Evolutionary conservation across 139 green algal genomes (phyloP), one percentile per base, ranked within the genome.

Genomic region (Astrephomene gubernaculifera): DNA sequence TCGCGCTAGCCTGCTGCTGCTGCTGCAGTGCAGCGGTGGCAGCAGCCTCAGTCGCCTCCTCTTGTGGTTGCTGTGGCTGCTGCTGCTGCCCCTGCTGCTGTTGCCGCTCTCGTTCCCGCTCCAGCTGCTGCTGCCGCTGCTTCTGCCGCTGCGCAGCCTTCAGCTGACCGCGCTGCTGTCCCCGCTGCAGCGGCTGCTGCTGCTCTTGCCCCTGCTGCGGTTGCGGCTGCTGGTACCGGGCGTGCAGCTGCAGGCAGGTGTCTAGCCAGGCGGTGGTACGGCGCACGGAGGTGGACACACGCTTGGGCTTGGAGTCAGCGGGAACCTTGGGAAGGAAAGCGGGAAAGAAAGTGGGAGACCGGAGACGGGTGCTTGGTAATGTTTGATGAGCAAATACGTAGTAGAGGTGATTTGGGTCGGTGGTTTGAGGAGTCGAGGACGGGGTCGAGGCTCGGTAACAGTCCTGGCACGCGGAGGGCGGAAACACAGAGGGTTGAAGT

Each of bases 251-350:
- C 36, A 96, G 68, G 87, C 92, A 95, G 7, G 67, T 80, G 31
- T 90, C 69, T 39, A 95, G 81, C 94, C 94, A 96, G 81, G 52
- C 57, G 2, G 69, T 21, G 2, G 91, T 91, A n/a, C 91, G 86
- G 24, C 71, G 68, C 14, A 82, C 79, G 1, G 91, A 74, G 1
- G 84, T 57, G 41, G 60, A 43, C 2, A 81, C 69, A 1, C 91
- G 82, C 45, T 79, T 86, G 65, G 49, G 27, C 57, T 31, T 43
- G 24, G 79, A 24, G 65, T 86, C 79, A 0, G 79, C 65, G 6
- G 65, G n/a, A 9, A 86, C 67, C 79, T 86, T 17, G 27, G 21
- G 68, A 1, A 19, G 24, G 63, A 71, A 39, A 39, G 5, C 22
- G 19, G 54, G 54, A 24, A 65, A n/a, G 54, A n/a, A n/a, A n/a